Percentiles rank a stretch among this genome's conserved stretches.
These are phyloP conservation scores for Paecilomyces dactylethromorphus DNA, from an alignment of 2,329 filamentous ascomycete species.

Conservation along the genomic window DNA sequence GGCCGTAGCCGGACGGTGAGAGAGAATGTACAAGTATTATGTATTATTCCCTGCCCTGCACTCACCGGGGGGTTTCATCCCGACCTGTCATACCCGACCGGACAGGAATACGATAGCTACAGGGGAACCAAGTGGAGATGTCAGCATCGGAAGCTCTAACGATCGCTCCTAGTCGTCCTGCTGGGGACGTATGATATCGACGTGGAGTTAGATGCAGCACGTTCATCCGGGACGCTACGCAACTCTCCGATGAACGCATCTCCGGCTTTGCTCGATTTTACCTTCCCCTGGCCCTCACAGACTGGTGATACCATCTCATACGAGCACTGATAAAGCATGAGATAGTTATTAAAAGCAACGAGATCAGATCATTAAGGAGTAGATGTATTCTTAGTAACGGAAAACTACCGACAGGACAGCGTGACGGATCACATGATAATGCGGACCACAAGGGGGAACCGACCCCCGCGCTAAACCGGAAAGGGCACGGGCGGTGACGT, in stretches of 20 bases:
- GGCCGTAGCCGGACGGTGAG: background rate
- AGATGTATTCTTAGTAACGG: background rate
- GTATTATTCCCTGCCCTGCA: too few species aligned
- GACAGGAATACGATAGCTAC: background rate
- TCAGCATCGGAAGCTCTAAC: too few species aligned
- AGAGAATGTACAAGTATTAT: too few species aligned
- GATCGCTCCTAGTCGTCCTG: background rate
- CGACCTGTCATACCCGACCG: background rate
- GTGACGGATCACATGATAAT: background rate
- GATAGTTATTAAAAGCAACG: background rate
- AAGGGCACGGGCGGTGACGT: background rate
- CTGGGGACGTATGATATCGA: background rate
- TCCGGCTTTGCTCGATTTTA: too few species aligned
- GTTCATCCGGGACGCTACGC: background rate
- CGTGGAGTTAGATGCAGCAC: background rate
- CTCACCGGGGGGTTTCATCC: background rate
- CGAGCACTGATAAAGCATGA: background rate
- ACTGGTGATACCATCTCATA: background rate
- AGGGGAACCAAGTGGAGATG: background rate
- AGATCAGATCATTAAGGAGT: too few species aligned
- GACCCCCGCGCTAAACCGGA: background rate
- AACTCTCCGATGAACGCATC: background rate
- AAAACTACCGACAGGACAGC: background rate
- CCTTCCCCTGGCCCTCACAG: too few species aligned
- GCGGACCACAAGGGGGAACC: background rate